Evolutionary conservation across 805 yeast genomes (phyloP), one percentile per base, ranked within the genome.

Genomic region (Nakazawaea ambrosiae): DNA sequence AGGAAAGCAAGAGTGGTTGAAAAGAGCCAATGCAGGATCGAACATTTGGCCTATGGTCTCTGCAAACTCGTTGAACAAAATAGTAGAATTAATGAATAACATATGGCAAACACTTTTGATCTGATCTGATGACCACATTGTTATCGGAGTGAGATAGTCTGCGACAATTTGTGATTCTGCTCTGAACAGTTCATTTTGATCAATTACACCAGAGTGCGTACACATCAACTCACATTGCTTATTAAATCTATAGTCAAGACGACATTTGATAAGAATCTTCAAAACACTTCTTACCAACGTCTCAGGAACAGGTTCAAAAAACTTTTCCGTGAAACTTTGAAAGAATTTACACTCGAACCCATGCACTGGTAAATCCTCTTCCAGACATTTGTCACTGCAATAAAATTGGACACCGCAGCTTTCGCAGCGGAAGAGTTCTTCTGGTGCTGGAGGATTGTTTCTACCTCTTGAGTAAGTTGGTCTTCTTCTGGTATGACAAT

Each of bases 1-100:
- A 4, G 70, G 68, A 4, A 49, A 44, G 44, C 71, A 66, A 5
- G 66, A 59, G 47, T 65, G 71, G 35, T 65, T 66, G 16, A 63
- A 56, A 32, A 65, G 41, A 10, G 69, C 46, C 42, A 64, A 55
- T 3, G 49, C 41, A 0, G 64, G 63, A 40, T 64, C 68, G 44
- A 66, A 54, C 46, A 55, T 45, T 6, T 51, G 34, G 1, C 69
- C 71, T 32, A 56, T 49, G 4, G 49, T 38, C 27, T 57, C 61
- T 9, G 44, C 45, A 26, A 42, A 49, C 22, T 40, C 36, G 39
- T 63, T 54, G 24, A 52, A 50, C 19, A 56, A 20, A 3, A 45
- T 45, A 6, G 55, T 54, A 4, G 56, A 43, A 43, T 65, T 65
- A 20, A 63, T 57, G 22, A 48, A 44, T 30, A 55, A 36, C 10